These are phyloP conservation scores for Mycena latifolia DNA, from an alignment of 768 basidiomycete species.

Conservation along the genomic window DNA sequence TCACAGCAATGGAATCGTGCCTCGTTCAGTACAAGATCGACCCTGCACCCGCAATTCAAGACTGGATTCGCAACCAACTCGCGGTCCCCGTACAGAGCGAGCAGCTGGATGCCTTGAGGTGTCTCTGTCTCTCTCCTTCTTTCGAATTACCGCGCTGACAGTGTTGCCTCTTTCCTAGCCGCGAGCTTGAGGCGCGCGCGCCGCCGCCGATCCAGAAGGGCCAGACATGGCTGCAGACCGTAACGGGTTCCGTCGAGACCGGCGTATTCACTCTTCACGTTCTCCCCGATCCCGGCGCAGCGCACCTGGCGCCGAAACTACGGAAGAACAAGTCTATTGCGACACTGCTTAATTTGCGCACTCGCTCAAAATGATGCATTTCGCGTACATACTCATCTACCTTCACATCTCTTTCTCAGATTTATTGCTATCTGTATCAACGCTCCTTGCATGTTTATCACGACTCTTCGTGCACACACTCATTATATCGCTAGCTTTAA, in stretches of 20 bases:
- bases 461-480: conserved; percentile 1
- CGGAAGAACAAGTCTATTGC: conserved; percentile 31
- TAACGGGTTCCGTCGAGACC: conserved; percentile 17
- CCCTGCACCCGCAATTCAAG: conserved; percentile 47
- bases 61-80: conserved; percentile 51
- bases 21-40: conserved; percentile 57
- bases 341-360: conserved; percentile 26
- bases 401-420: too few relatives aligned
- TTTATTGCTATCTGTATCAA: background rate
- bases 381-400: too few relatives aligned
- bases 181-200: conserved; percentile 20
- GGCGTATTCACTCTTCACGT: conserved; percentile 17
- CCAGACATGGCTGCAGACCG: conserved; percentile 28
- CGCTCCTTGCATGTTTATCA: background rate
- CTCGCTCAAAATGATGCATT: background rate
- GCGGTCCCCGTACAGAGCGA: conserved; percentile 39
- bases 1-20: conserved; percentile 60
- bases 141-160: conserved; percentile 5
- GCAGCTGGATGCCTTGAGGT: conserved; percentile 35
- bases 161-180: conserved; percentile 1
- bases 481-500: conserved; percentile 3
- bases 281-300: conserved; percentile 13
- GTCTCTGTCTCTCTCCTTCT: background rate
- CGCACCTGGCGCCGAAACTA: conserved; percentile 3
- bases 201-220: conserved; percentile 29